Evolutionary conservation across 225 moss, liverwort and hornwort species (phyloP).

Genomic region (Climacium dendroides): DNA sequence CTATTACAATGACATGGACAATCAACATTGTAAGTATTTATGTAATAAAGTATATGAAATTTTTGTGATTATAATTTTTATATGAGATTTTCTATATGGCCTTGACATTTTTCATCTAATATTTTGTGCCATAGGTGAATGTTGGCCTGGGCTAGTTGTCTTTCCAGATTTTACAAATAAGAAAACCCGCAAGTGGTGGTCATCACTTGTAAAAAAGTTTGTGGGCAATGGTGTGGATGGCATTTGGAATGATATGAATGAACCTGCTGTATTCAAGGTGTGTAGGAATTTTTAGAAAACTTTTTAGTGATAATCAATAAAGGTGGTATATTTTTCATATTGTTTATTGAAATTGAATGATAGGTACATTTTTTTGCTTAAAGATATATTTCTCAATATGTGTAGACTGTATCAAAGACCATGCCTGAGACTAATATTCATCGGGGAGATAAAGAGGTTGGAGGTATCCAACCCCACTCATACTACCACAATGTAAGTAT

Average conservation of each 20-base stretch:
- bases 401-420: constrained; percentile 73
- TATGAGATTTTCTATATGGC: not conserved
- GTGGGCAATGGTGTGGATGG: constrained; percentile 60
- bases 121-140: constrained; percentile 34
- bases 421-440: constrained; percentile 84
- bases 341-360: not conserved
- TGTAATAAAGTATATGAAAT: not conserved
- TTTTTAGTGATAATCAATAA: not conserved
- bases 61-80: not conserved
- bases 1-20: not conserved
- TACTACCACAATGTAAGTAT: constrained; percentile 79
- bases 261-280: constrained; percentile 61
- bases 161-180: constrained; percentile 74
- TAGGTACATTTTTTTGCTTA: not conserved
- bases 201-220: constrained; percentile 54
- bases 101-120: not conserved
- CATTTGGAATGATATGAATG: constrained; percentile 98
- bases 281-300: not conserved
- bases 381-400: not conserved
- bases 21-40: not conserved
- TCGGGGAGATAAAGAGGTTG: constrained; percentile 57
- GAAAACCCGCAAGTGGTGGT: constrained; percentile 70
- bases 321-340: not conserved
- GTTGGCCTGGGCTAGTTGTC: constrained; percentile 72
- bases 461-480: constrained; percentile 55